A percentile compares a stretch with the other conserved stretches of the same genome.
Evolutionary conservation across 192 early-diverging fungal genomes (phyloP).

Genomic region (Phycomyces nitens): DNA sequence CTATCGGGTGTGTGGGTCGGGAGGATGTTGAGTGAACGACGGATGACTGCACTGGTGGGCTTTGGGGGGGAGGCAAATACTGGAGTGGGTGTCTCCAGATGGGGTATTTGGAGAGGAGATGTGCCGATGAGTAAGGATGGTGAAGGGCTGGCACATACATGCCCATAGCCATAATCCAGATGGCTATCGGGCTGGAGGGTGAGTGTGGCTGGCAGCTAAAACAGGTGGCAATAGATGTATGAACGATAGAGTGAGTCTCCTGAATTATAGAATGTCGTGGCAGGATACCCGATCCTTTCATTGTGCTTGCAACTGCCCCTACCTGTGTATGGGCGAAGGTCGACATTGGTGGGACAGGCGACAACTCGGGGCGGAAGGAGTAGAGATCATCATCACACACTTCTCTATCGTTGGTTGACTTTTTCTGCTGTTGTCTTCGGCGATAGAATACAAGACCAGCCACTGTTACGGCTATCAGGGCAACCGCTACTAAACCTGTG

Average conservation of each 20-base stretch:
- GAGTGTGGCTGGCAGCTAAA: no score
- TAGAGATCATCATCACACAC: no score
- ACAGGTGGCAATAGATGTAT: no score
- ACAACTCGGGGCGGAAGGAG: no score
- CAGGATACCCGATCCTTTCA: no score
- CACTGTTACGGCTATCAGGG: slow-evolving; percentile 1
- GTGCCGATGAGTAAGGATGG: not conserved
- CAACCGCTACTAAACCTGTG: slow-evolving; percentile 15
- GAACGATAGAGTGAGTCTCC: no score
- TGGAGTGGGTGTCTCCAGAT: not conserved
- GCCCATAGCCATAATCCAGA: no score
- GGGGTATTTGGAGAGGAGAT: not conserved
- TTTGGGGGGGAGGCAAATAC: not conserved
- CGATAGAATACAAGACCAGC: slow-evolving; percentile 14
- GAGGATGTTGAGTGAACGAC: slow-evolving; percentile 3
- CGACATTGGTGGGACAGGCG: no score
- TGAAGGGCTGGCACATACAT: not conserved
- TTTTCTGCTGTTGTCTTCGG: not conserved
- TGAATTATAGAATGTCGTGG: no score
- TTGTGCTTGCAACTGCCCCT: no score
- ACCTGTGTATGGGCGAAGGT: no score
- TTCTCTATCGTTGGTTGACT: not conserved
- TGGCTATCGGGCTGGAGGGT: not conserved
- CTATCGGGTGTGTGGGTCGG: not conserved
- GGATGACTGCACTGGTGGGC: not conserved